Percentiles rank a stretch among this genome's conserved stretches.
Conservation (phyloP, 129 eudicot species). For the Lactuca saligna region DNA sequence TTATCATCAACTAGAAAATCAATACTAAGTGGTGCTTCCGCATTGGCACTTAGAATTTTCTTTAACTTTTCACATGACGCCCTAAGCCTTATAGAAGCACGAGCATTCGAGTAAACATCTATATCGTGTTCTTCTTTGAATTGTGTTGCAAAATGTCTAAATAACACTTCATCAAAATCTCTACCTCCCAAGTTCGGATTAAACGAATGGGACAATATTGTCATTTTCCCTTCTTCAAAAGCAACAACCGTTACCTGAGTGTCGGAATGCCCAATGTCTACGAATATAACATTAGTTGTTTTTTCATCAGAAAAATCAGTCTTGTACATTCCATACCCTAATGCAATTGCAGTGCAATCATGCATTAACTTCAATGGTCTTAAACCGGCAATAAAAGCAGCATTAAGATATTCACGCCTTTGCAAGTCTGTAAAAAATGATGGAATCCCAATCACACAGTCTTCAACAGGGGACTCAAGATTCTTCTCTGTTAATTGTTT, state of each 20-base stretch:
- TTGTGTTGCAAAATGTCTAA: background rate
- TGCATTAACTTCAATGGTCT: background rate
- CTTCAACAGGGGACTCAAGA: background rate
- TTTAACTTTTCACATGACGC: background rate
- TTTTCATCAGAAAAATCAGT: background rate
- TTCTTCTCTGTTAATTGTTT: background rate
- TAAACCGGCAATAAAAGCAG: background rate
- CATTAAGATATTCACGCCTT: background rate
- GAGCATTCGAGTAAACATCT: background rate
- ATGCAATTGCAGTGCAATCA: background rate
- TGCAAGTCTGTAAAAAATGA: background rate
- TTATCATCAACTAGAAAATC: background rate
- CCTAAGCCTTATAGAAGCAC: background rate
- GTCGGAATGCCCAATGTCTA: background rate
- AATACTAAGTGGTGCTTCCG: background rate
- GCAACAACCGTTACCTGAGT: background rate
- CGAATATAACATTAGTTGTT: background rate
- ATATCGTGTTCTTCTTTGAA: background rate
- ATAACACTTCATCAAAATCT: background rate
- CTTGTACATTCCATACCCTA: background rate
- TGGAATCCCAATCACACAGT: background rate
- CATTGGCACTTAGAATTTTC: background rate
- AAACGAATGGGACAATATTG: background rate
- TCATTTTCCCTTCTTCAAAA: background rate
- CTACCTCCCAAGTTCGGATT: background rate